Conservation (phyloP, 2,329 filamentous ascomycete genomes). For the Fusarium zealandicum region DNA sequence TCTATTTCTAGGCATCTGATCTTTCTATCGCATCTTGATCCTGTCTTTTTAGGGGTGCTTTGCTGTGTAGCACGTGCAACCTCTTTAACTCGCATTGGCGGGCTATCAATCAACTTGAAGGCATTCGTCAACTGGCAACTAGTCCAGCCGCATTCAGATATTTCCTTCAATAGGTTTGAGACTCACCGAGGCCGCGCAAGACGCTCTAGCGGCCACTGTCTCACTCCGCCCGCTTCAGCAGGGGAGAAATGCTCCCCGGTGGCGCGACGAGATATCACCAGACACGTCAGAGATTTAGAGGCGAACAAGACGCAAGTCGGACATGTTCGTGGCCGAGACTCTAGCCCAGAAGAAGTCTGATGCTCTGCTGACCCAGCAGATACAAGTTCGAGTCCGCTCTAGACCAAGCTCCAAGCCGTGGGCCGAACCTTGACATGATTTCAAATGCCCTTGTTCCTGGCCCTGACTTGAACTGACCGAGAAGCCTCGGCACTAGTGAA, state of each 20-base stretch:
- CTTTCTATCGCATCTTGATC: too few species aligned
- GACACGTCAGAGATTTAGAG: too few species aligned
- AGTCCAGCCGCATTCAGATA: background rate
- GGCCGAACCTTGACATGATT: background rate
- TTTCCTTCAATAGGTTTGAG: background rate
- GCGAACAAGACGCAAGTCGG: background rate
- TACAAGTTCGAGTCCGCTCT: background rate
- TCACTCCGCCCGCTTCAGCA: background rate
- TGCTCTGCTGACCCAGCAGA: constrained; percentile 13
- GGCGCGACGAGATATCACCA: background rate
- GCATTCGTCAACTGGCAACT: constrained; percentile 2
- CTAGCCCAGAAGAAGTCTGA: constrained; percentile 7
- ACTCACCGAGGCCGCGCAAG: too few species aligned
- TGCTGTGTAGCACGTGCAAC: too few species aligned
- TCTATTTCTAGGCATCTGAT: too few species aligned
- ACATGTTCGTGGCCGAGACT: constrained; percentile 8
- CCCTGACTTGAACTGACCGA: background rate
- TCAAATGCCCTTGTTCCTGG: background rate
- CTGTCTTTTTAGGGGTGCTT: too few species aligned
- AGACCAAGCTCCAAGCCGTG: constrained; percentile 4
- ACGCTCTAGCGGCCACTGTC: background rate
- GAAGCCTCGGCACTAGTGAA: constrained; percentile 14
- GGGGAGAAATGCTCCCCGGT: background rate
- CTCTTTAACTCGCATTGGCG: too few species aligned
- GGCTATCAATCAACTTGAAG: background rate